phyloP scores from a whole-genome alignment of 768 basidiomycete genomes.

The Boletus pseudo-olivaceus region DNA sequence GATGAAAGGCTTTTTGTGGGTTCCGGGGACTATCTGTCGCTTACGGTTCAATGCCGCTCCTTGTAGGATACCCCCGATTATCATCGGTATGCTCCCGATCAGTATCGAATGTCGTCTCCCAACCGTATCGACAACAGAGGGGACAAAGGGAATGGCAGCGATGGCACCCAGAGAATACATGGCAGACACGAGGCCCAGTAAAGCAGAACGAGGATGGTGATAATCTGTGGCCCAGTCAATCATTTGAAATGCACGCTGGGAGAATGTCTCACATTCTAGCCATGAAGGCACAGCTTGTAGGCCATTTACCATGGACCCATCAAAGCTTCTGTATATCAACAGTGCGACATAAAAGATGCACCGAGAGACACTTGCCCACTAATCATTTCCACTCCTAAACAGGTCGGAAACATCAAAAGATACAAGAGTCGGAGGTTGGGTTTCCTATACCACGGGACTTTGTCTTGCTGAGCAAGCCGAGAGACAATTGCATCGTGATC shows the following conservation, averaged over 20 bases:
- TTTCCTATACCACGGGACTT: slow-evolving; percentile 59
- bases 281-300: slow-evolving; percentile 57
- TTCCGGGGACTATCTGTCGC: neutral
- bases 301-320: slow-evolving; percentile 60
- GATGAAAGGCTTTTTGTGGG: neutral
- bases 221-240: slow-evolving; percentile 39
- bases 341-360: neutral
- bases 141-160: slow-evolving; percentile 43
- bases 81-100: slow-evolving; percentile 3
- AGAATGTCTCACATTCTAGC: slow-evolving; percentile 44
- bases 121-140: slow-evolving; percentile 5
- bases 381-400: slow-evolving; percentile 19
- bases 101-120: slow-evolving; percentile 19
- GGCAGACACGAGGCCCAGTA: slow-evolving; percentile 32
- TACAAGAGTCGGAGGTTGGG: slow-evolving; percentile 56
- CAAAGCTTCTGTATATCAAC: slow-evolving; percentile 12
- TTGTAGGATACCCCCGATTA: slow-evolving; percentile 15
- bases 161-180: slow-evolving; percentile 63
- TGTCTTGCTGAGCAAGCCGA: slow-evolving; percentile 37
- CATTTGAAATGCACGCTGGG: neutral
- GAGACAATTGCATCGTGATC: slow-evolving; percentile 13
- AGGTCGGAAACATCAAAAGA: slow-evolving; percentile 48
- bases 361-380: slow-evolving; percentile 10
- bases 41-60: slow-evolving; percentile 14
- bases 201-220: slow-evolving; percentile 46